Conservation (phyloP, 192 early-diverging fungal species). For the Backusella psychrophila region DNA sequence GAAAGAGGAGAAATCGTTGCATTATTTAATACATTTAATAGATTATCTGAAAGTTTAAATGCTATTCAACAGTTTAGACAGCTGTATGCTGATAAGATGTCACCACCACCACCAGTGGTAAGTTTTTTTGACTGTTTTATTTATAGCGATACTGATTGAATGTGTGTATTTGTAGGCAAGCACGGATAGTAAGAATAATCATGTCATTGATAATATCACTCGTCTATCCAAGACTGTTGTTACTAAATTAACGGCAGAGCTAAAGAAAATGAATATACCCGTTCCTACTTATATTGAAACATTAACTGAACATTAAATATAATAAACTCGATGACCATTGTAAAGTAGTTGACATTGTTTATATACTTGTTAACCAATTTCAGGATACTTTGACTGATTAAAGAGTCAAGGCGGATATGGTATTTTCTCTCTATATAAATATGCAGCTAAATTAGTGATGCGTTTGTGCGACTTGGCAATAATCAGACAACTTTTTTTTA, state of each 20-base stretch:
- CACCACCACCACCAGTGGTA: slow-evolving; percentile 8
- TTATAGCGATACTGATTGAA: background rate
- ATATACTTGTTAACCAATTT: too few relatives aligned
- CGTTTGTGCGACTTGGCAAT: too few relatives aligned
- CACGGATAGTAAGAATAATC: background rate
- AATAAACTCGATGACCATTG: too few relatives aligned
- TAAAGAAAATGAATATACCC: slow-evolving; percentile 13
- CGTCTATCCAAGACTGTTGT: background rate
- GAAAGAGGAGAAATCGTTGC: slow-evolving; percentile 86
- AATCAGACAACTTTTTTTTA: too few relatives aligned
- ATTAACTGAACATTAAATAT: background rate
- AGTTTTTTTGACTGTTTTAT: background rate
- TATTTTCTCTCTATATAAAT: too few relatives aligned
- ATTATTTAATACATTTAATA: slow-evolving; percentile 85
- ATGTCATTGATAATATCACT: background rate
- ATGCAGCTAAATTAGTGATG: too few relatives aligned
- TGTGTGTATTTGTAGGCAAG: background rate
- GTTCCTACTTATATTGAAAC: slow-evolving; percentile 7
- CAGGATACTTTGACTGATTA: too few relatives aligned
- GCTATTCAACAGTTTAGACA: slow-evolving; percentile 79
- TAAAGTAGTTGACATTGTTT: too few relatives aligned
- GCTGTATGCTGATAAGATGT: slow-evolving; percentile 57
- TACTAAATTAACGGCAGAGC: slow-evolving; percentile 1
- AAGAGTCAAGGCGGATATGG: too few relatives aligned
- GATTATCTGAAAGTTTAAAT: slow-evolving; percentile 81